These are phyloP conservation scores for Aureobasidium sp. DNA, from an alignment of 2,329 filamentous ascomycete genomes.

Conservation along the genomic window DNA sequence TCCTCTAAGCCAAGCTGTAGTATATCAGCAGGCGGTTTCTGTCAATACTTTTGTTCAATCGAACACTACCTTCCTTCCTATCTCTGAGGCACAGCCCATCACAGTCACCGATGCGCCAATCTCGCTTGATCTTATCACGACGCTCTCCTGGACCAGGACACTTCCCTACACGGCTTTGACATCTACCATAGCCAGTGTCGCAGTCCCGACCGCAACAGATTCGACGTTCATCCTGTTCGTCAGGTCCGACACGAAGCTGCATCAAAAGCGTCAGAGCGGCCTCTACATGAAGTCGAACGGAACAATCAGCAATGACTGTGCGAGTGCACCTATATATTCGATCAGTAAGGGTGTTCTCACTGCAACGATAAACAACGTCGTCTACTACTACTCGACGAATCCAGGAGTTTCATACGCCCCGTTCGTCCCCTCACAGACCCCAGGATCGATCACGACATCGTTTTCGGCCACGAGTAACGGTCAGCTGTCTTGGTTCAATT, in stretches of 20 bases:
- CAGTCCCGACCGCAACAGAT: constrained; percentile 1
- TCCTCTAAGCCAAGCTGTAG: constrained; percentile 8
- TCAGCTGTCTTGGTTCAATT: constrained; percentile 22
- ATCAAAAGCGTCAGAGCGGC: constrained; percentile 19
- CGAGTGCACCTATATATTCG: constrained; percentile 22
- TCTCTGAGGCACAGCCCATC: constrained; percentile 17
- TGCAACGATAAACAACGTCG: constrained; percentile 20
- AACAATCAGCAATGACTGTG: constrained; percentile 25
- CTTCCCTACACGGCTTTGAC: neutral
- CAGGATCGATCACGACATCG: constrained; percentile 21
- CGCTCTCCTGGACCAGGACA: constrained; percentile 22
- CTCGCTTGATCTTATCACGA: constrained; percentile 22
- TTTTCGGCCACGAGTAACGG: constrained; percentile 20
- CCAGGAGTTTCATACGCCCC: constrained; percentile 18
- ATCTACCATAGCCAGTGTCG: neutral
- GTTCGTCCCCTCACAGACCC: constrained; percentile 22
- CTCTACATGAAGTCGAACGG: constrained; percentile 22
- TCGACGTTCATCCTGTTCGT: constrained; percentile 18
- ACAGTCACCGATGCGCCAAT: constrained; percentile 26
- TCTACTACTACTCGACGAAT: constrained; percentile 24
- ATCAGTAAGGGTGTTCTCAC: constrained; percentile 22
- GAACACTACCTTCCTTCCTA: constrained; percentile 25
- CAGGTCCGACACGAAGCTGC: neutral
- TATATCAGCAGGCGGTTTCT: constrained; percentile 24
- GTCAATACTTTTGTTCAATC: constrained; percentile 22